Evolutionary conservation across 1,284 basidiomycete species (phyloP), one percentile per base, ranked within the genome.

Genomic region (Trametes polyzona): DNA sequence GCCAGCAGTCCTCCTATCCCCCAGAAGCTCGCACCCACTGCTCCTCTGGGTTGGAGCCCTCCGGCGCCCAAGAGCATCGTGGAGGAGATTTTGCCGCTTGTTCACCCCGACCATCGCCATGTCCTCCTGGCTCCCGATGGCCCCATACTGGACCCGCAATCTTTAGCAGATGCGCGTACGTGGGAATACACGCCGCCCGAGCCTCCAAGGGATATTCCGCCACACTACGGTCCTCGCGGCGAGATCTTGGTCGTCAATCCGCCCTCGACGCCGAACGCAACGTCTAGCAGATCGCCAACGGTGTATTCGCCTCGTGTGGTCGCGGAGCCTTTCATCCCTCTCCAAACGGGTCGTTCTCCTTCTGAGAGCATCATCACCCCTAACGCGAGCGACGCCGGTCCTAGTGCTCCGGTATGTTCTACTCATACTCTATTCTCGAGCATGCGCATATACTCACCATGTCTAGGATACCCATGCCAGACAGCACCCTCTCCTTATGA

Each of bases 141-240:
- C 23, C 4, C 19, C 9, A 7, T 30, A 21, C 29, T 21, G 17
- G 33, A 39, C 12, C 30, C 32, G 33, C 33, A 33, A 11, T 14
- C 17, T 11, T 5, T 3, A 7, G 19, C 19, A 1, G 21, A 5
- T 12, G 3, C 9, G 17, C 30, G 16, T 23, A 5, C 44, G 3
- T n/a, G 19, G 3, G 17, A 6, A 1, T 32, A 47, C 35, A 23
- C 19, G 5, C 44, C 44, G 3, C 32, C 19, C 3, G 44, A 21
- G 6, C 32, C 30, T n/a, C 19, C 48, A 6, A 9, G 36, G 10
- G 27, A 35, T 5, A 9, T 14, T 11, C 32, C 26, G 26, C 29
- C 50, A 5, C 61, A 63, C 10, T 63, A 59, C 30, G 58, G 58
- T n/a, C 36, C 46, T n/a, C 36, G 52, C 2, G 61, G 61, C 10